Conservation (phyloP, 495 filamentous ascomycete genomes). For the Neurospora sp. region DNA sequence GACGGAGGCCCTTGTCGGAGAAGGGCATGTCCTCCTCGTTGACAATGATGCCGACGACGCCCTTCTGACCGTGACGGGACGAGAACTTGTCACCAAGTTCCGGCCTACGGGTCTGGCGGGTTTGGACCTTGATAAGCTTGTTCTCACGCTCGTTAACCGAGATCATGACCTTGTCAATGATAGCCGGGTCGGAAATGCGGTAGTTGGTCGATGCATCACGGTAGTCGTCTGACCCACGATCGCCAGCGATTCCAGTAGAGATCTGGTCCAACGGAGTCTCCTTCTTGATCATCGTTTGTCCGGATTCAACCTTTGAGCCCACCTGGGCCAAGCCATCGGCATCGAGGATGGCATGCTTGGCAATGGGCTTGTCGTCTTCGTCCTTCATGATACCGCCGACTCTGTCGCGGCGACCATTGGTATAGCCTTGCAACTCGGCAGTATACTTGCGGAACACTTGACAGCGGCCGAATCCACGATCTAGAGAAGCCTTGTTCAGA, state of each 20-base stretch:
- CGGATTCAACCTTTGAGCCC: slow-evolving; percentile 58
- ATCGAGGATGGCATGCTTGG: slow-evolving; percentile 66
- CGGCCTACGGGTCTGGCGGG: slow-evolving; percentile 81
- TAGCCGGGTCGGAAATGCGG: slow-evolving; percentile 69
- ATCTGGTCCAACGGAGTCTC: slow-evolving; percentile 63
- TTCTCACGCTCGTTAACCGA: slow-evolving; percentile 74
- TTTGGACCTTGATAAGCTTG: slow-evolving; percentile 80
- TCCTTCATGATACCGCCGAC: slow-evolving; percentile 56
- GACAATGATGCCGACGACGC: slow-evolving; percentile 91
- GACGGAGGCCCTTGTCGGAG: slow-evolving; percentile 75
- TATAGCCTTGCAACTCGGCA: slow-evolving; percentile 65
- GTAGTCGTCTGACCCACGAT: slow-evolving; percentile 50
- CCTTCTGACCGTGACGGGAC: slow-evolving; percentile 97
- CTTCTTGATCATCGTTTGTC: slow-evolving; percentile 84
- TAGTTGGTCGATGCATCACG: slow-evolving; percentile 67
- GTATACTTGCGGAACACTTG: slow-evolving; percentile 89
- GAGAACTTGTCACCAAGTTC: slow-evolving; percentile 98
- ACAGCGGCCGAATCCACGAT: slow-evolving; percentile 89
- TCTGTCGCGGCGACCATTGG: slow-evolving; percentile 67
- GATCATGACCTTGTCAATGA: slow-evolving; percentile 91
- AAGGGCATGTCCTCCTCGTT: slow-evolving; percentile 97
- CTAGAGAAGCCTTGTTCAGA: slow-evolving; percentile 86
- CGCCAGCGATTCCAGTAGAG: slow-evolving; percentile 52
- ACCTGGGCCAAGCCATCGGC: slow-evolving; percentile 75
- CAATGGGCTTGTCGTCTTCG: slow-evolving; percentile 39